Base-by-base conservation (phyloP, 495 filamentous ascomycete genomes). In the Cercophora samala region DNA sequence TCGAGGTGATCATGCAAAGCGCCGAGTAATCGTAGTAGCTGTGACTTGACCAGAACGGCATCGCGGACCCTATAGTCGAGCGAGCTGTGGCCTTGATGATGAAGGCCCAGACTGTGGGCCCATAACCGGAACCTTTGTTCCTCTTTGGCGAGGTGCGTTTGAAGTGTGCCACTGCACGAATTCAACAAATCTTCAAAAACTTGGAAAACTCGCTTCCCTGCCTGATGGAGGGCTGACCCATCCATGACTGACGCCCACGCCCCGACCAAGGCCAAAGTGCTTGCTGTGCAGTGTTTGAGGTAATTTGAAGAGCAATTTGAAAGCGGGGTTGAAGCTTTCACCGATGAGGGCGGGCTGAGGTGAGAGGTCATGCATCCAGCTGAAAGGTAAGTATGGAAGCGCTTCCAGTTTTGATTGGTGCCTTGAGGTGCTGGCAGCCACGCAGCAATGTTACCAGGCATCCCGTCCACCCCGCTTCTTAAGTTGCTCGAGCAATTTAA, bases 41-140 rank as follows among this genome's bases (percentile, higher is more conserved):
- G 32, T 8, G n/a, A 9, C 21, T 62, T 72, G 15, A 72, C 26
- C 11, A 66, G 21, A 6, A 19, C 21, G 6, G 64, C 64, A 62
- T 72, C 69, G 15, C 69, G 54, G 25, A 72, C 66, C 18, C 67
- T 55, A 59, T 72, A 72, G 54, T 72, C 69, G 8, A 72, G 66
- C 1, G 66, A 68, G 21, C 66, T 64, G 53, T 72, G 69, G 19
- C 69, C 69, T 17, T 56, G 26, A 5, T 67, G 66, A 52, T 56
- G 53, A 8, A 72, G 42, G 9, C 69, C 69, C 1, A 72, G 58
- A 51, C 52, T 69, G 19, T 65, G 60, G 11, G 66, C 69, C 63
- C 69, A 72, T 9, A 69, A 19, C 24, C 24, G 56, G 13, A 72
- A 72, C n/a, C 68, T 64, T 42, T 70, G 54, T 22, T 9, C 19